These are phyloP conservation scores for Acaromyces ingoldii DNA, from an alignment of 1,284 basidiomycete species.

Conservation along the genomic window DNA sequence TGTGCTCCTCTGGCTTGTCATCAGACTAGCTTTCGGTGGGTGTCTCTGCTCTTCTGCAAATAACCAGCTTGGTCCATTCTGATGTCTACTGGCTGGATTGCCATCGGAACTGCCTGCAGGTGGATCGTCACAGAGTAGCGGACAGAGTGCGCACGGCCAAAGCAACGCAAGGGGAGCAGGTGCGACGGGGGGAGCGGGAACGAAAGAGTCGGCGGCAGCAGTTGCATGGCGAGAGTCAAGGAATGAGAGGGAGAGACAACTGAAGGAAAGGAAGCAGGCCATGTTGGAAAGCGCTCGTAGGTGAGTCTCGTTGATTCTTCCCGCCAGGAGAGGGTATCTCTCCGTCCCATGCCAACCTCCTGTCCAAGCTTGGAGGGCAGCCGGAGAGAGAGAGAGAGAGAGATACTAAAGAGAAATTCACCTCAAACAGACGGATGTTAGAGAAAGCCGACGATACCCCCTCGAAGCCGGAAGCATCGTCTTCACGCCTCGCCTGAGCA, in stretches of 20 bases:
- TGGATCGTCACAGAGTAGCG: background rate
- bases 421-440: no score
- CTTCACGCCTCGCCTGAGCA: no score
- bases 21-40: slow-evolving; percentile 3
- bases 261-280: slow-evolving; percentile 1
- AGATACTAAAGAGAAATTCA: no score
- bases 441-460: no score
- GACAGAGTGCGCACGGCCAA: background rate
- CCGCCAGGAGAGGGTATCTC: no score
- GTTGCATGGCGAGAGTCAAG: slow-evolving; percentile 1
- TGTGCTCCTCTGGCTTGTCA: background rate
- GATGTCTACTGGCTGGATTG: background rate
- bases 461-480: no score
- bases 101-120: background rate
- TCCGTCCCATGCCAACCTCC: no score
- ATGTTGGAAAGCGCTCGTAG: slow-evolving; percentile 2
- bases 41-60: background rate
- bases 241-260: background rate
- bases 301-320: background rate
- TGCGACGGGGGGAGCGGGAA: background rate
- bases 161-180: background rate
- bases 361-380: no score
- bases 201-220: background rate
- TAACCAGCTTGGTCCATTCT: background rate
- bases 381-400: no score